Percentiles rank a stretch among this genome's conserved stretches.
These are phyloP conservation scores for Solanum microdontum DNA, from an alignment of 257 asterid genomes.

Conservation along the genomic window DNA sequence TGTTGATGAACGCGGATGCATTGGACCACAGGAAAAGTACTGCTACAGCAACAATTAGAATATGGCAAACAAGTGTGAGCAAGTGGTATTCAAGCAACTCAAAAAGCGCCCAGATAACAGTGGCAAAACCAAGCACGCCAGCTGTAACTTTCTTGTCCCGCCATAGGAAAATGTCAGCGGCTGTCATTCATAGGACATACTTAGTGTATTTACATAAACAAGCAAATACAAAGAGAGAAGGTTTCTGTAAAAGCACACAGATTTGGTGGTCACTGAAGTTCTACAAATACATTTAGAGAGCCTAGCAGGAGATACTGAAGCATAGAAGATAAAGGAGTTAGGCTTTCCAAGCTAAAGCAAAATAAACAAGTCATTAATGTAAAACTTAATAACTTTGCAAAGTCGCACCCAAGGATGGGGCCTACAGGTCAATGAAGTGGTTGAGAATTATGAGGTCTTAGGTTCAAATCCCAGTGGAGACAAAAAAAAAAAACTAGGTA, in stretches of 20 bases:
- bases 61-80: conserved; percentile 76
- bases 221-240: neutral
- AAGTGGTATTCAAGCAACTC: conserved; percentile 84
- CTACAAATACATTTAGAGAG: neutral
- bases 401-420: neutral
- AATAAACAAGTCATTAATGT: neutral
- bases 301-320: conserved; percentile 16
- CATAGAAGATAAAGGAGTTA: neutral
- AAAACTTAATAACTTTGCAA: conserved; percentile 1
- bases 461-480: too few species aligned
- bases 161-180: conserved; percentile 88
- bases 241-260: neutral
- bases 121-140: conserved; percentile 68
- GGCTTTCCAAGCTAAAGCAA: neutral
- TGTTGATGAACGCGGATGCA: conserved; percentile 65
- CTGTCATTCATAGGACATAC: conserved; percentile 20
- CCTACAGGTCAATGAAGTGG: too few species aligned
- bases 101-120: conserved; percentile 77
- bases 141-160: conserved; percentile 75
- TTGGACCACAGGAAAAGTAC: conserved; percentile 74
- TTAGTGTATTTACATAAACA: neutral
- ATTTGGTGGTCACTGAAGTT: neutral
- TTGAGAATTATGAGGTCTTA: too few species aligned
- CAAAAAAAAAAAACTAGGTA: neutral
- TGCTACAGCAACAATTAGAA: conserved; percentile 56